A percentile compares a stretch with the other conserved stretches of the same genome.
Evolutionary conservation across 192 early-diverging fungal genomes (phyloP).

Genomic region (Nowakowskiella sp.): DNA sequence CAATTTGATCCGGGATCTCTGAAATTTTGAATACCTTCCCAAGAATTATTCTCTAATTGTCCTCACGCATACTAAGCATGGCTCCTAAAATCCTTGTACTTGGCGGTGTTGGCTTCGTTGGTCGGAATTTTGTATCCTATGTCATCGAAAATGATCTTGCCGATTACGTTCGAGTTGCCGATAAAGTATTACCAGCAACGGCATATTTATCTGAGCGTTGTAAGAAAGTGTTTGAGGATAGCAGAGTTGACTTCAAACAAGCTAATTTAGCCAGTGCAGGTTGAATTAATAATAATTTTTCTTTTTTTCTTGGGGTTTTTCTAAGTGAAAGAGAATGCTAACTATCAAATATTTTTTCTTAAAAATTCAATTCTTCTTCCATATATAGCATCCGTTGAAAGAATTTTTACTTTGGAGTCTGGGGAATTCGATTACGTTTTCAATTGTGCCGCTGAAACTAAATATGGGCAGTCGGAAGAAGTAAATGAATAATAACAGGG

Average conservation of each 20-base stretch:
- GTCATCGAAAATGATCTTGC: constrained; percentile 61
- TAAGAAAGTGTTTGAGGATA: constrained; percentile 57
- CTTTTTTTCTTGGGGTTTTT: constrained; percentile 8
- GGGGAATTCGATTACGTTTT: constrained; percentile 85
- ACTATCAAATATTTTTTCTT: background rate
- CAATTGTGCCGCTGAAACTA: constrained; percentile 90
- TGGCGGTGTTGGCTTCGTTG: constrained; percentile 80
- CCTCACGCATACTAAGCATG: no score
- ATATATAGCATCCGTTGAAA: constrained; percentile 60
- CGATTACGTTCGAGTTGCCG: constrained; percentile 59
- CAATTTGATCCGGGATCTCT: no score
- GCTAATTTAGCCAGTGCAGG: constrained; percentile 66
- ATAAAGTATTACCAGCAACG: constrained; percentile 76
- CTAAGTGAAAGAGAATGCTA: no score
- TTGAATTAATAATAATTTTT: constrained; percentile 7
- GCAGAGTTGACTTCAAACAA: constrained; percentile 69
- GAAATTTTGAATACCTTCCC: no score
- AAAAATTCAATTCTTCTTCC: constrained; percentile 3
- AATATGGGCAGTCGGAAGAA: constrained; percentile 77
- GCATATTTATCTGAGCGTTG: constrained; percentile 57
- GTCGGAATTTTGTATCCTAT: constrained; percentile 66
- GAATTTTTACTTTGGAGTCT: constrained; percentile 62
- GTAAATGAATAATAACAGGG: constrained; percentile 32
- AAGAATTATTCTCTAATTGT: no score
- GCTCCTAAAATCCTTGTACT: constrained; percentile 62